A percentile compares a stretch with the other conserved stretches of the same genome.
These are phyloP conservation scores for Ceratonia siliqua DNA, from an alignment of 306 rosid species.

Conservation along the genomic window DNA sequence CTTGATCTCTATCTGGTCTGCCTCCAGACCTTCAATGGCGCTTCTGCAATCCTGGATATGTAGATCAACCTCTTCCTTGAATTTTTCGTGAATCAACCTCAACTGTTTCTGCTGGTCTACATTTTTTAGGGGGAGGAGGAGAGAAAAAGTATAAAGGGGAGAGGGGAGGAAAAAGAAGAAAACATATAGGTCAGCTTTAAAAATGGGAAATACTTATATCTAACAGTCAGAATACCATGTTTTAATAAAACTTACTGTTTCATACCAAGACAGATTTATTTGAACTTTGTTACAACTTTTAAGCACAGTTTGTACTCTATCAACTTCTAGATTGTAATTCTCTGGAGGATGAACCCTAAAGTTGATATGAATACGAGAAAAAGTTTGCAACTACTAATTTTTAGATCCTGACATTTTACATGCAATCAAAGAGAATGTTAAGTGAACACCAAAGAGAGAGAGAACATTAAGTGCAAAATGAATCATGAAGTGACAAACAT, in stretches of 20 bases:
- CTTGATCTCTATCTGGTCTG: constrained; percentile 68
- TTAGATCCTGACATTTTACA: background rate
- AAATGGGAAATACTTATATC: background rate
- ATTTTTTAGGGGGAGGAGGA: constrained; percentile 30
- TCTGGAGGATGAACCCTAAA: background rate
- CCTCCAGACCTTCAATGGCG: constrained; percentile 69
- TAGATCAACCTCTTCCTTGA: constrained; percentile 78
- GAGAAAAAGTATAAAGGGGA: constrained; percentile 6
- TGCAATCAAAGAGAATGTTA: constrained; percentile 10
- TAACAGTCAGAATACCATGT: constrained; percentile 7
- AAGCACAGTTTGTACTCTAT: background rate
- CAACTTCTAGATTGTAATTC: constrained; percentile 13
- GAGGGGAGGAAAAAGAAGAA: background rate
- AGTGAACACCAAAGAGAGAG: background rate
- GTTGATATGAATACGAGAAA: background rate
- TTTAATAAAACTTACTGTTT: constrained; percentile 9
- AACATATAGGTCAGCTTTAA: background rate
- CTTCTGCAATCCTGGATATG: constrained; percentile 77
- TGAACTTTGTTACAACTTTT: constrained; percentile 13
- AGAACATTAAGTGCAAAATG: background rate
- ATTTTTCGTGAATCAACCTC: constrained; percentile 67
- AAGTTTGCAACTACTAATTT: background rate
- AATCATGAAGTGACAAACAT: constrained; percentile 1
- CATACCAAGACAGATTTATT: constrained; percentile 3
- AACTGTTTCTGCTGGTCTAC: constrained; percentile 77